Conservation (phyloP, 179 eudicot genomes). For the Amaranthus tricolor region DNA sequence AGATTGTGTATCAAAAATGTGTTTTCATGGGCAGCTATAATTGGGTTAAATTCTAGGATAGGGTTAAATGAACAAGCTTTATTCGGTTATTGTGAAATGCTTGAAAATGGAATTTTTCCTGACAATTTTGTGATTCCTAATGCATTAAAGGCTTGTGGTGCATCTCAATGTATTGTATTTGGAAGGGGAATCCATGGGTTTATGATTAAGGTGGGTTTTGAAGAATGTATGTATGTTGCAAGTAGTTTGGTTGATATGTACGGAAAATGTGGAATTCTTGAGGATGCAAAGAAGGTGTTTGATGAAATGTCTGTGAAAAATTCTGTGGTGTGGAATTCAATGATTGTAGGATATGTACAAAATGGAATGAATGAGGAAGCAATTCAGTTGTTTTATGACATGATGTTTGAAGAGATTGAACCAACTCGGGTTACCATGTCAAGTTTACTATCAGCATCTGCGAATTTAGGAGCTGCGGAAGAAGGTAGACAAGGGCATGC, state of each 20-base stretch:
- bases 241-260: slow-evolving; percentile 68
- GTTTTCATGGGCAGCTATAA: slow-evolving; percentile 61
- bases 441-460: slow-evolving; percentile 54
- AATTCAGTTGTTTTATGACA: slow-evolving; percentile 38
- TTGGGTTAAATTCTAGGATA: slow-evolving; percentile 45
- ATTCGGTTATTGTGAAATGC: slow-evolving; percentile 44
- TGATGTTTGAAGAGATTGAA: slow-evolving; percentile 46
- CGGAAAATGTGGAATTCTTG: slow-evolving; percentile 52
- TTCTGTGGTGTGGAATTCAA: slow-evolving; percentile 52
- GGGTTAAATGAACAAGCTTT: slow-evolving; percentile 37
- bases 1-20: slow-evolving; percentile 30
- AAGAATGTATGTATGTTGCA: slow-evolving; percentile 46
- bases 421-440: slow-evolving; percentile 53
- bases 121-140: slow-evolving; percentile 61
- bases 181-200: slow-evolving; percentile 60
- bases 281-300: slow-evolving; percentile 42
- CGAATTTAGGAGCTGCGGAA: slow-evolving; percentile 31
- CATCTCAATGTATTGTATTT: slow-evolving; percentile 28
- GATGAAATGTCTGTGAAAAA: slow-evolving; percentile 48
- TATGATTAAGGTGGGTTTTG: slow-evolving; percentile 44
- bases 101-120: slow-evolving; percentile 41
- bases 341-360: slow-evolving; percentile 57
- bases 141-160: slow-evolving; percentile 63
- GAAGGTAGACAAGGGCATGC: slow-evolving; percentile 65
- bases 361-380: slow-evolving; percentile 60